phyloP scores from a whole-genome alignment of 73 alveolate species.

The Tetrahymena borealis region DNA sequence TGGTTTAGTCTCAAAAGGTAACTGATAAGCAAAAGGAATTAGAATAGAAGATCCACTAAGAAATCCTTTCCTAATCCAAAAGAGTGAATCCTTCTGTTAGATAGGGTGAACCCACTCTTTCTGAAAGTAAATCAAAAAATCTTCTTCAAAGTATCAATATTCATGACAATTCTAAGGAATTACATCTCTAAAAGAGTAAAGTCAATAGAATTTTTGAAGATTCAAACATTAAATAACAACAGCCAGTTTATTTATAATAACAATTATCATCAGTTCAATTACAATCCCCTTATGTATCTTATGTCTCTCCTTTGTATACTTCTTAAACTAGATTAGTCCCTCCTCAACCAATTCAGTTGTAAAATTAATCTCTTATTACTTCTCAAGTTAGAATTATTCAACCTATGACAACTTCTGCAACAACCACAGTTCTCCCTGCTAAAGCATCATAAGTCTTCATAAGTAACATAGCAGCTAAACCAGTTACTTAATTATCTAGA shows the following conservation, averaged over 20 bases:
- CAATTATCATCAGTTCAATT: not conserved
- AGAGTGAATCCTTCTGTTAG: not conserved
- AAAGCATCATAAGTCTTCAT: not conserved
- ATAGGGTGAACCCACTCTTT: not conserved
- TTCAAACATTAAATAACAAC: too few species aligned
- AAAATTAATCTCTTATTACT: too few species aligned
- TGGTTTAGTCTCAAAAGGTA: not conserved
- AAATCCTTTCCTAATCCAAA: not conserved
- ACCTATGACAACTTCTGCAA: not conserved
- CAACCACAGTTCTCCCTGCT: not conserved
- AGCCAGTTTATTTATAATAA: not conserved
- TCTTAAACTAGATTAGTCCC: too few species aligned
- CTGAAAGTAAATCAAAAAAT: not conserved
- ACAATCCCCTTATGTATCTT: not conserved
- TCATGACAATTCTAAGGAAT: not conserved
- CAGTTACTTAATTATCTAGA: not conserved
- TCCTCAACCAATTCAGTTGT: too few species aligned
- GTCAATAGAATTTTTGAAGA: not conserved
- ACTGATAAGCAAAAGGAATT: not conserved
- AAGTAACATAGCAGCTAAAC: not conserved
- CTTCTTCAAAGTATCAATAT: not conserved
- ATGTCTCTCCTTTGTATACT: not conserved
- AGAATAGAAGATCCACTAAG: not conserved
- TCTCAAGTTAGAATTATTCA: not conserved
- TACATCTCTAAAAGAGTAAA: not conserved